phyloP scores from a whole-genome alignment of 768 basidiomycete species.

The Boletus rex-veris region DNA sequence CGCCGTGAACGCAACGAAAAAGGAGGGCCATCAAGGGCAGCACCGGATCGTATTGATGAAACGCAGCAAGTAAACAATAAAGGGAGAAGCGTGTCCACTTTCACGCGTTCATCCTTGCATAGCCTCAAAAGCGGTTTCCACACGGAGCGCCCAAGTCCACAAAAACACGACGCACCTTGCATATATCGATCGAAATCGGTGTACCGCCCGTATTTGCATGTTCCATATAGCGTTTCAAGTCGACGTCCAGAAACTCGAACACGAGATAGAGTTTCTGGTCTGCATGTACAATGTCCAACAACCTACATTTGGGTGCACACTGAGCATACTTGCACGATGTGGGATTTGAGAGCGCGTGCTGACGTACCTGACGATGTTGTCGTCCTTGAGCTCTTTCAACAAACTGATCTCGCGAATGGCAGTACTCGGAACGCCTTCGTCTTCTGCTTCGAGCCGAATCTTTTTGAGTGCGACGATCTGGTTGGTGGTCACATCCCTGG shows the following conservation, averaged over 20 bases:
- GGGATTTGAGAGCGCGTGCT: neutral
- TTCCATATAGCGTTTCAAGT: constrained; percentile 97
- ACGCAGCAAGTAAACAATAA: constrained; percentile 9
- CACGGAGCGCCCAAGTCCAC: neutral
- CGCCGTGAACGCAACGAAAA: neutral
- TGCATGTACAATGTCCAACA: constrained; percentile 94
- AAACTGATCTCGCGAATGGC: constrained; percentile 98
- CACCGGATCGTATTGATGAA: constrained; percentile 1
- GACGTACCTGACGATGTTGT: constrained; percentile 85
- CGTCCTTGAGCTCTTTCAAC: constrained; percentile 93
- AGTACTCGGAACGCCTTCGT: constrained; percentile 97
- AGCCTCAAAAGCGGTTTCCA: constrained; percentile 6
- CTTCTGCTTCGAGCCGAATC: constrained; percentile 96
- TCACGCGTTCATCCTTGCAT: constrained; percentile 25
- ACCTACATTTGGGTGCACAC: constrained; percentile 41
- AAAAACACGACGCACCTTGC: constrained; percentile 62
- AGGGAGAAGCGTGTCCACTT: neutral
- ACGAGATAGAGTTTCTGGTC: constrained; percentile 98
- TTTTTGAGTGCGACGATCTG: constrained; percentile 96
- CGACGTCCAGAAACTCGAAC: constrained; percentile 96
- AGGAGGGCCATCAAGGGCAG: neutral
- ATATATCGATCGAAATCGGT: constrained; percentile 68
- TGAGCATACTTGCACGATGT: constrained; percentile 6
- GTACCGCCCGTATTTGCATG: constrained; percentile 66
- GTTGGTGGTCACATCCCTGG: constrained; percentile 74